Percentiles rank a stretch among this genome's conserved stretches.
Evolutionary conservation across 345 rosid species (phyloP).

Genomic region (Kernera saxatilis): DNA sequence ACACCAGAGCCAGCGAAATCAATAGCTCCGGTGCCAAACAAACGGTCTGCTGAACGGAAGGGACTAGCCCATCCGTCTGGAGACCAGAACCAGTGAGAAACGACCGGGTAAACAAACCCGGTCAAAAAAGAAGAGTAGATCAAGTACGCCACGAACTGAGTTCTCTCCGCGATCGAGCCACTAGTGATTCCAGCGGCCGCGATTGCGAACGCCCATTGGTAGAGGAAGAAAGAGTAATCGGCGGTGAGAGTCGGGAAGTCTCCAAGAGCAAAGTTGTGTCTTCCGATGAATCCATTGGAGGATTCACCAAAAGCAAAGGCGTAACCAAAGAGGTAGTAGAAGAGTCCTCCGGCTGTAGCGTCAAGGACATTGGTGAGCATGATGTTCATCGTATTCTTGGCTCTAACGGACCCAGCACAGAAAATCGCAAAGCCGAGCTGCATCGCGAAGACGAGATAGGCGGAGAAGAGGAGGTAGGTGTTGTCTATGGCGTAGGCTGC

Average conservation of each 20-base stretch:
- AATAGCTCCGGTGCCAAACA: constrained; percentile 65
- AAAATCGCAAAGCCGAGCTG: constrained; percentile 97
- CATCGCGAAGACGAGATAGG: constrained; percentile 90
- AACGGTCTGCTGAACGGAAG: constrained; percentile 26
- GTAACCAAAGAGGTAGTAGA: constrained; percentile 82
- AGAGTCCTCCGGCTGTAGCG: constrained; percentile 85
- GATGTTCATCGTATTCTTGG: constrained; percentile 93
- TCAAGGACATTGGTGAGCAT: constrained; percentile 96
- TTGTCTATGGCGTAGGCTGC: constrained; percentile 63
- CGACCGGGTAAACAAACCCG: constrained; percentile 87
- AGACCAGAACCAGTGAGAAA: constrained; percentile 94
- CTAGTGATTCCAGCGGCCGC: constrained; percentile 95
- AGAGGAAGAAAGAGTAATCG: constrained; percentile 75
- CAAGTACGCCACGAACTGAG: constrained; percentile 83
- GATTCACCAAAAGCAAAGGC: constrained; percentile 87
- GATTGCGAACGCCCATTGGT: constrained; percentile 94
- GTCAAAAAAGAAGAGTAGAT: constrained; percentile 80
- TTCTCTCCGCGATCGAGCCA: constrained; percentile 87
- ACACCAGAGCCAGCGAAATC: constrained; percentile 81
- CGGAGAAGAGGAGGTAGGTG: constrained; percentile 89
- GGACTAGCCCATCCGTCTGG: constrained; percentile 86
- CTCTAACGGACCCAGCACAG: constrained; percentile 92
- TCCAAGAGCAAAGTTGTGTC: constrained; percentile 58
- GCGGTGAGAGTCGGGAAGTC: constrained; percentile 22
- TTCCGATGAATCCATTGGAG: constrained; percentile 76